phyloP scores from a whole-genome alignment of 305 asterid genomes.

The Ajuga reptans region DNA sequence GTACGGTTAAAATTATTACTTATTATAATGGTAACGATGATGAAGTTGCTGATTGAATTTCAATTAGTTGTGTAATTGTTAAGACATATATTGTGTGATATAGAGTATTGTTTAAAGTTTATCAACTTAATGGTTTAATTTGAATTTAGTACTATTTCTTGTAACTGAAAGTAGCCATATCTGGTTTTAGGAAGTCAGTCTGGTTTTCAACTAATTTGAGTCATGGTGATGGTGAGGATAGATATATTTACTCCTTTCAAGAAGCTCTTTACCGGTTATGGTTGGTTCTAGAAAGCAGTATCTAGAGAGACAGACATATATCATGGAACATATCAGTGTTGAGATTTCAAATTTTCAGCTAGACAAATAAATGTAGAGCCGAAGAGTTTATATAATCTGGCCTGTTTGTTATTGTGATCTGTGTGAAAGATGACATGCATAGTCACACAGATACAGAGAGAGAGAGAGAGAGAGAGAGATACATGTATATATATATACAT shows the following conservation, averaged over 20 bases:
- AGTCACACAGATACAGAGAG: background rate
- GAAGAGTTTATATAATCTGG: background rate
- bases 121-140: background rate
- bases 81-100: too few relatives aligned
- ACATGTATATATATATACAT: too few relatives aligned
- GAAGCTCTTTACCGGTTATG: background rate
- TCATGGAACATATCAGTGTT: background rate
- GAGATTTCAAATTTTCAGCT: background rate
- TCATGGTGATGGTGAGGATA: background rate
- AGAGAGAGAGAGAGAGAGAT: too few relatives aligned
- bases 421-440: background rate
- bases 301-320: background rate
- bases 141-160: background rate
- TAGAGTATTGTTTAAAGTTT: background rate
- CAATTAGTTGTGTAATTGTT: too few relatives aligned
- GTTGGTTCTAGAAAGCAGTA: background rate
- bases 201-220: background rate
- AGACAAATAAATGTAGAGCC: background rate
- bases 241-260: background rate
- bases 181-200: background rate
- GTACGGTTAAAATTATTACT: too few relatives aligned
- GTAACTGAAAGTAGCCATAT: too few relatives aligned
- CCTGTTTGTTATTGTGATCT: too few relatives aligned
- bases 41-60: too few relatives aligned
- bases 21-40: too few relatives aligned